Evolutionary conservation across 441 rosid species (phyloP).

Genomic region (Erysimum cheiri): DNA sequence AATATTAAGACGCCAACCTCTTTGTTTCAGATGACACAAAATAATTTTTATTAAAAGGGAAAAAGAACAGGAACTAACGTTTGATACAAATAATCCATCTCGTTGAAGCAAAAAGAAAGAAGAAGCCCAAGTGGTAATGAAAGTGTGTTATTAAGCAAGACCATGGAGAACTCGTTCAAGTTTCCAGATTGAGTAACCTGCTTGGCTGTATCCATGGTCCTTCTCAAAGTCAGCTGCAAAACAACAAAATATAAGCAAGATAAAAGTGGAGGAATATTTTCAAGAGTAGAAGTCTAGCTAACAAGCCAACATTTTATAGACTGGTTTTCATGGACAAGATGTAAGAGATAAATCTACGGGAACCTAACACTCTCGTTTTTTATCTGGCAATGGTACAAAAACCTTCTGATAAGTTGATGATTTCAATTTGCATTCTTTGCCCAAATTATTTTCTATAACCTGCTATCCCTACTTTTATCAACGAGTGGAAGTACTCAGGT

Average conservation of each 20-base stretch:
- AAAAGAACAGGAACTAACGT: slow-evolving; percentile 60
- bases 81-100: slow-evolving; percentile 74
- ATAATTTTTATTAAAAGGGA: background rate
- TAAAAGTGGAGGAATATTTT: background rate
- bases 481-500: background rate
- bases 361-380: background rate
- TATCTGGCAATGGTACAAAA: background rate
- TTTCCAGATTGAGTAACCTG: slow-evolving; percentile 88
- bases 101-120: slow-evolving; percentile 80
- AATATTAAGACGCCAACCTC: slow-evolving; percentile 19
- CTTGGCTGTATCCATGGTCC: slow-evolving; percentile 98
- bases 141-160: slow-evolving; percentile 89
- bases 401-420: background rate
- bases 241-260: slow-evolving; percentile 25
- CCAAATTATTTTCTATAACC: background rate
- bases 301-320: background rate
- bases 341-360: background rate
- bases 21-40: slow-evolving; percentile 13
- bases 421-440: background rate
- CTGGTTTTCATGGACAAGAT: slow-evolving; percentile 10
- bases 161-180: slow-evolving; percentile 96
- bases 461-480: background rate
- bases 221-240: slow-evolving; percentile 86
- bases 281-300: background rate
- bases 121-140: slow-evolving; percentile 86